Evolutionary conservation across 495 filamentous ascomycete species (phyloP), one percentile per base, ranked within the genome.

Genomic region (Aspergillus sclerotioniger): DNA sequence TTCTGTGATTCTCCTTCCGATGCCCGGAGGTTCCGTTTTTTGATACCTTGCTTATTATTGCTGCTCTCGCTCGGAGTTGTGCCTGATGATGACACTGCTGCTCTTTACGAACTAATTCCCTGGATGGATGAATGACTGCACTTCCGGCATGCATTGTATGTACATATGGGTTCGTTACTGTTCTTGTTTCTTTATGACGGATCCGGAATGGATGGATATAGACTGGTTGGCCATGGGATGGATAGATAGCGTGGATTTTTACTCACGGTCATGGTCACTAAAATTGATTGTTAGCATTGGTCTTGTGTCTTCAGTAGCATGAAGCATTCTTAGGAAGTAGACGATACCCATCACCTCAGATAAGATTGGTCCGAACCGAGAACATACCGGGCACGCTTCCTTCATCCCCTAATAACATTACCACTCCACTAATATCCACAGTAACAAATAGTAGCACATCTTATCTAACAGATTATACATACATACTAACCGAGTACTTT

Each of bases 131-230:
- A 47, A 60, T 51, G 51, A 57, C 32, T 39, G 21, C 41, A 17
- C 31, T 59, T 59, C 47, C 17, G 44, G 19, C 47, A 31, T 12
- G 47, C 47, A 32, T 50, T 32, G 55, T 51, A 62, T 37, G 54
- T 58, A 54, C 53, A 49, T 25, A 54, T 57, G 31, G 32, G 52
- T 56, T 47, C 32, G 57, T 21, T 39, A 45, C 33, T 64, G 62
- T 65, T 62, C 46, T 59, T 65, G 59, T 61, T 53, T 60, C 58
- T 37, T 53, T 45, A 65, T 53, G 63, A 61, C 35, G 57, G 58
- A 56, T 57, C 17, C 31, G 47, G 47, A 51, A 15, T 41, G 37
- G 37, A 21, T 53, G 56, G n/a, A 45, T 43, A 61, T 61, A 64
- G 62, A 61, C 46, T 57, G 59, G 61, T 20, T 43, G 53, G 58